Percentiles rank a stretch among this genome's conserved stretches.
phyloP scores from a whole-genome alignment of 495 filamentous ascomycete species.

The Bombardia bombarda region DNA sequence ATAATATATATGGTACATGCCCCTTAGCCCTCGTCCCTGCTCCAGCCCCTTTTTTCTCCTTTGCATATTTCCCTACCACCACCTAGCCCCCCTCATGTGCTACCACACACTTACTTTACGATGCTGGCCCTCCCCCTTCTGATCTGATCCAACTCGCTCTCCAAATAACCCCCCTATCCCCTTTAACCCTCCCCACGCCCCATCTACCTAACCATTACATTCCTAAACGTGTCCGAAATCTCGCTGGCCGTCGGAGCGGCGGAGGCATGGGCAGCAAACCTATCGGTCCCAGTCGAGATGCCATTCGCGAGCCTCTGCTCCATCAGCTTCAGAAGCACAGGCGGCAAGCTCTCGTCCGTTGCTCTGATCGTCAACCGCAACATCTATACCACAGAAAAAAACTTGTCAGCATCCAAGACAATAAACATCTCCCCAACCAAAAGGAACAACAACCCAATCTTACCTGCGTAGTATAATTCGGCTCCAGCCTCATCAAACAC shows the following conservation, averaged over 20 bases:
- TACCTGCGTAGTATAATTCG: constrained; percentile 86
- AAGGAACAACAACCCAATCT: constrained; percentile 5
- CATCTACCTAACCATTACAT: constrained; percentile 38
- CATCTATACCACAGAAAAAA: constrained; percentile 63
- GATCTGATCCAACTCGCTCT: neutral
- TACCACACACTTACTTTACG: too few relatives aligned
- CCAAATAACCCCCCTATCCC: neutral
- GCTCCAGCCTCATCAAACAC: constrained; percentile 87
- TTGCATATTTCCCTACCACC: too few relatives aligned
- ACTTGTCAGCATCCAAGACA: neutral
- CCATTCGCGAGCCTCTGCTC: constrained; percentile 61
- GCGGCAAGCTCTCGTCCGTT: constrained; percentile 82
- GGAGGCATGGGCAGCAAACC: constrained; percentile 1
- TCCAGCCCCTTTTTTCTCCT: too few relatives aligned
- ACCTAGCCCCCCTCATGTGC: too few relatives aligned
- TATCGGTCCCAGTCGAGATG: constrained; percentile 32
- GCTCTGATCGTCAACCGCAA: constrained; percentile 89
- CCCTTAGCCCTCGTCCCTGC: too few relatives aligned
- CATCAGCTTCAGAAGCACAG: constrained; percentile 75
- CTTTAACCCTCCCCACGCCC: too few relatives aligned
- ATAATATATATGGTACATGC: too few relatives aligned
- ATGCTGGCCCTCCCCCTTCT: neutral
- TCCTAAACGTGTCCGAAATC: constrained; percentile 41
- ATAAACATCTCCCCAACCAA: neutral
- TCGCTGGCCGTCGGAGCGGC: constrained; percentile 30